Percentiles rank a stretch among this genome's conserved stretches.
These are phyloP conservation scores for Oryza rufipogon DNA, from an alignment of 176 grass and related monocot species.

Conservation along the genomic window DNA sequence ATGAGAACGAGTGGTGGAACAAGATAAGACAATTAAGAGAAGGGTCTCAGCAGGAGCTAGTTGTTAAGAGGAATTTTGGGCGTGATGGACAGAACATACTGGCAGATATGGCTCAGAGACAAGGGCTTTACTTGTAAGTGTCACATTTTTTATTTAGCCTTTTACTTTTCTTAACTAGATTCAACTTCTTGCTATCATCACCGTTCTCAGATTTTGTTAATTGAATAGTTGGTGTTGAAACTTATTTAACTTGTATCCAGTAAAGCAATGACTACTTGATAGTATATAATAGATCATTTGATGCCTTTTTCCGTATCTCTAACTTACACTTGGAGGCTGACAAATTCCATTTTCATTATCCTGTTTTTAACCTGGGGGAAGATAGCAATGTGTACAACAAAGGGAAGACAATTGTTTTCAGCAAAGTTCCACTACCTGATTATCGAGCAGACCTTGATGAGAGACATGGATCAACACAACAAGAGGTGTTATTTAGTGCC, in stretches of 20 bases:
- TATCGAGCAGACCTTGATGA: constrained; percentile 97
- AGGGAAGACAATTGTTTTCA: constrained; percentile 92
- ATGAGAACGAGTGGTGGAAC: constrained; percentile 88
- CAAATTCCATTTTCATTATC: constrained; percentile 37
- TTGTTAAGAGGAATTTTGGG: constrained; percentile 86
- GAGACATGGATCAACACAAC: constrained; percentile 88
- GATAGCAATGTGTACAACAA: constrained; percentile 89
- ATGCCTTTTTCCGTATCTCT: constrained; percentile 10
- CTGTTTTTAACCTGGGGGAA: constrained; percentile 57
- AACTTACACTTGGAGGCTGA: constrained; percentile 34
- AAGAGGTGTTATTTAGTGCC: constrained; percentile 66
- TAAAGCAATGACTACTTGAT: background rate
- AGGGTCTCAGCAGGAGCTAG: constrained; percentile 75
- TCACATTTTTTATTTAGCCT: constrained; percentile 13
- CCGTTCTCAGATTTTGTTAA: constrained; percentile 7
- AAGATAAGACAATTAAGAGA: constrained; percentile 79
- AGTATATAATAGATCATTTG: background rate
- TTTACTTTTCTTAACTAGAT: constrained; percentile 35
- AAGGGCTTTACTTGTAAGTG: constrained; percentile 92
- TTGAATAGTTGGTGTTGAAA: background rate
- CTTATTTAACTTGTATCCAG: background rate
- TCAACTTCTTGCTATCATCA: constrained; percentile 15
- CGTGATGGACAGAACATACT: constrained; percentile 86
- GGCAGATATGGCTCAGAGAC: constrained; percentile 76
- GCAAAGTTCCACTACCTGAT: constrained; percentile 92